phyloP scores from a whole-genome alignment of 169 alveolate genomes.

The Neospora caninum region DNA sequence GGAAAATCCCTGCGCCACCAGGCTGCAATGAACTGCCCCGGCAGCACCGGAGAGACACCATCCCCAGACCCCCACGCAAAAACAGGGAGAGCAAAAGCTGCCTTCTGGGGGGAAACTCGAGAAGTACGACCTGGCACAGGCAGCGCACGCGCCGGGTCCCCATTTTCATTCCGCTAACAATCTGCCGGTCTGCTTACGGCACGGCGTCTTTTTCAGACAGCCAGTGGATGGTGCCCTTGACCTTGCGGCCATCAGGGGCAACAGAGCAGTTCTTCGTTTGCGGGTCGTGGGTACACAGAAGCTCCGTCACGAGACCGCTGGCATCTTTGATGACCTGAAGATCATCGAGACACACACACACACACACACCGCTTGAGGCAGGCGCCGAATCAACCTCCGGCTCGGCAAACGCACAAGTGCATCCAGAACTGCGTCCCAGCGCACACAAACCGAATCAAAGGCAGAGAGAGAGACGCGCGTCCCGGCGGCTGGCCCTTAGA shows the following conservation, averaged over 20 bases:
- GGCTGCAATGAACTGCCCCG: slow-evolving; percentile 2
- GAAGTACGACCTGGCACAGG: too few species aligned
- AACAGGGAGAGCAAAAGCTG: neutral
- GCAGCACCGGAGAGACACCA: neutral
- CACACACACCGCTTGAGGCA: neutral
- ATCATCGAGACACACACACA: neutral
- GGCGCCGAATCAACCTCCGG: neutral
- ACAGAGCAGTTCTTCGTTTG: slow-evolving; percentile 78
- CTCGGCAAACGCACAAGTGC: neutral
- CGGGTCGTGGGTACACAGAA: slow-evolving; percentile 83
- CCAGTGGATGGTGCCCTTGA: slow-evolving; percentile 89
- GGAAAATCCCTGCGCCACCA: neutral
- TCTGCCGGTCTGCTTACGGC: slow-evolving; percentile 41
- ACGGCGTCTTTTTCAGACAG: slow-evolving; percentile 73
- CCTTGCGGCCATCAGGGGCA: slow-evolving; percentile 78
- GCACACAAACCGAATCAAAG: neutral
- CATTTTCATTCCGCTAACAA: too few species aligned
- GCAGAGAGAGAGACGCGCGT: too few species aligned
- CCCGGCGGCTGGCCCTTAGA: too few species aligned
- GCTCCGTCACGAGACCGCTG: slow-evolving; percentile 61
- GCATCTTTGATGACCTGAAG: slow-evolving; percentile 64
- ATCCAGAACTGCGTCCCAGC: neutral
- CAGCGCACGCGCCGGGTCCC: too few species aligned
- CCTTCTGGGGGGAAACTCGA: too few species aligned
- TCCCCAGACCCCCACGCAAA: neutral